These are phyloP conservation scores for Dovyalis caffra DNA, from an alignment of 345 rosid species.

Conservation along the genomic window DNA sequence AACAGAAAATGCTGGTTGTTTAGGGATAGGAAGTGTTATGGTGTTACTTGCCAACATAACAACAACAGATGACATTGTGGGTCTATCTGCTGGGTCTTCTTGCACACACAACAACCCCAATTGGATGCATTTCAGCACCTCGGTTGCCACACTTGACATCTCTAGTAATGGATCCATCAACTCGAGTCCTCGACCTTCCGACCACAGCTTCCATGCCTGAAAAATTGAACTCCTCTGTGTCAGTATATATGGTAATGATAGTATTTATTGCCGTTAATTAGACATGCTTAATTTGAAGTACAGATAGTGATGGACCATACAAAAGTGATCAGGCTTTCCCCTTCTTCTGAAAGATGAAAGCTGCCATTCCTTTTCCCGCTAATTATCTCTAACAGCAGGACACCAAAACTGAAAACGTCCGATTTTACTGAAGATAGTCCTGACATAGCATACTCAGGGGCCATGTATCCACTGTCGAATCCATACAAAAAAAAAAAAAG, in stretches of 20 bases:
- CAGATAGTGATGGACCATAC: too few species aligned
- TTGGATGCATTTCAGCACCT: constrained; percentile 11
- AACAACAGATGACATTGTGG: constrained; percentile 5
- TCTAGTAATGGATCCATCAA: not conserved
- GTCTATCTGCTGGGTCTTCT: constrained; percentile 3
- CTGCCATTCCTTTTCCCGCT: constrained; percentile 34
- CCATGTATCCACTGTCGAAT: constrained; percentile 4
- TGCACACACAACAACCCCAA: not conserved
- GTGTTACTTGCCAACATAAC: constrained; percentile 22
- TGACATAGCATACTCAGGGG: constrained; percentile 18
- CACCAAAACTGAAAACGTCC: constrained; percentile 52
- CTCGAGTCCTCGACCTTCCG: not conserved
- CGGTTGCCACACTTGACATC: not conserved
- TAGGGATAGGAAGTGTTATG: not conserved
- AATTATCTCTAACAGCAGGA: constrained; percentile 40
- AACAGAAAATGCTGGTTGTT: not conserved
- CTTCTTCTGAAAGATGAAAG: constrained; percentile 24
- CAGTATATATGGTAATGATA: too few species aligned
- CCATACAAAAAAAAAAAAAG: too few species aligned
- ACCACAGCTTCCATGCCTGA: constrained; percentile 23
- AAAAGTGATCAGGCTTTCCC: constrained; percentile 13
- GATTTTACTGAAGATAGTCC: constrained; percentile 17
- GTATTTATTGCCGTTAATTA: too few species aligned
- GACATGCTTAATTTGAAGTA: too few species aligned
- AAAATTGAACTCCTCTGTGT: not conserved